A percentile compares a stretch with the other conserved stretches of the same genome.
Evolutionary conservation across 1,139 yeast genomes (phyloP).

Genomic region (Yamadazyma conglobata): DNA sequence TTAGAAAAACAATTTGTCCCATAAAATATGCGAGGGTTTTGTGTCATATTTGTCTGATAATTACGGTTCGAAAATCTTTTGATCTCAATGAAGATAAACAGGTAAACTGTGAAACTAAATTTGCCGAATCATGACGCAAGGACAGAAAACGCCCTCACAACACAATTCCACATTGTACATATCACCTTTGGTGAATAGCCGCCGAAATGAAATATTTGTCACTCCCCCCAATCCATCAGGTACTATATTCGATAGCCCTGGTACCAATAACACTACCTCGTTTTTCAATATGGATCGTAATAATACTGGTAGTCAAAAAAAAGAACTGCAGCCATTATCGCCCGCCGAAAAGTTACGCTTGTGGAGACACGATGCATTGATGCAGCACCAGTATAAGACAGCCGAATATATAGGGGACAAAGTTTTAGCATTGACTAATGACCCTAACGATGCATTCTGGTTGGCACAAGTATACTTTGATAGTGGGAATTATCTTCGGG

Average conservation of each 20-base stretch:
- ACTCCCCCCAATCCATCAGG: conserved; percentile 54
- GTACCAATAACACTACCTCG: conserved; percentile 39
- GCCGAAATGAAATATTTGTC: conserved; percentile 46
- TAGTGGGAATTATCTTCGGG: conserved; percentile 75
- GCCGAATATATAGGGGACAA: conserved; percentile 94
- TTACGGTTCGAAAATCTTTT: too few species aligned
- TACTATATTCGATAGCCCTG: conserved; percentile 43
- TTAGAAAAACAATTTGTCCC: too few species aligned
- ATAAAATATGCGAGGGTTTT: too few species aligned
- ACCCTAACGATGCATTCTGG: conserved; percentile 96
- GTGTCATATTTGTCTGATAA: too few species aligned
- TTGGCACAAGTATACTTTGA: conserved; percentile 83
- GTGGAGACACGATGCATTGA: conserved; percentile 92
- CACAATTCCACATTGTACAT: conserved; percentile 62
- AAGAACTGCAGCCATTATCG: conserved; percentile 43
- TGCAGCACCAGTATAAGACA: conserved; percentile 88
- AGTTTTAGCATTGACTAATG: conserved; percentile 70
- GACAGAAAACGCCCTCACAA: conserved; percentile 40
- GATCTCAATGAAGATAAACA: too few species aligned
- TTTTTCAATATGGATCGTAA: conserved; percentile 33
- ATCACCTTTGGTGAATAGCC: conserved; percentile 53
- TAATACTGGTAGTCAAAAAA: conserved; percentile 13
- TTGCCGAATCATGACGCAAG: conserved; percentile 37
- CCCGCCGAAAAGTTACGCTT: conserved; percentile 83
- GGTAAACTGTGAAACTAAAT: too few species aligned